These are phyloP conservation scores for Aspergillus campestris DNA, from an alignment of 495 filamentous ascomycete genomes.

Conservation along the genomic window DNA sequence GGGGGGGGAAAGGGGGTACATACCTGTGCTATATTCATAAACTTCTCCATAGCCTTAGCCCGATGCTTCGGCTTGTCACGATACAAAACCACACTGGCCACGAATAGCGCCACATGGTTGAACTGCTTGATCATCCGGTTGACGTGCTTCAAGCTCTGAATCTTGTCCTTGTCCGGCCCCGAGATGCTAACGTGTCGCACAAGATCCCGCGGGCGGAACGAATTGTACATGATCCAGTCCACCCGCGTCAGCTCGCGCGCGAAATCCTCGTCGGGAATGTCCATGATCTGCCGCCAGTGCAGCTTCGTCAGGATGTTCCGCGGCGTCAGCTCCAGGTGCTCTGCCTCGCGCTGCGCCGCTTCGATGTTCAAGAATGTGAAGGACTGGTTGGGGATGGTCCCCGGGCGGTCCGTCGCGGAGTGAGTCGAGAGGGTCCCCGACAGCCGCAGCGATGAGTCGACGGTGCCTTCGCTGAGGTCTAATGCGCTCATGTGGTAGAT, in stretches of 20 bases:
- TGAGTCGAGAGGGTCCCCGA: conserved; percentile 34
- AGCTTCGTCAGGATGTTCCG: conserved; percentile 60
- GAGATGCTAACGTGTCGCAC: conserved; percentile 81
- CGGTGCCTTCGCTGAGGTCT: conserved; percentile 34
- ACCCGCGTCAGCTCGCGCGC: conserved; percentile 89
- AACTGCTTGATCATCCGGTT: conserved; percentile 93
- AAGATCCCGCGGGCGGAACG: conserved; percentile 90
- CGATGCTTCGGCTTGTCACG: conserved; percentile 95
- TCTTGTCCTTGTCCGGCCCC: conserved; percentile 61
- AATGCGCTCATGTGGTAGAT: conserved; percentile 37
- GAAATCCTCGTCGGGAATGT: conserved; percentile 67
- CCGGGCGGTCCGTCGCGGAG: conserved; percentile 33
- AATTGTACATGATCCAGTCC: conserved; percentile 94
- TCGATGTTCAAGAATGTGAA: conserved; percentile 51
- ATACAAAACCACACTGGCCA: conserved; percentile 83
- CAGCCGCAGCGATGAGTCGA: conserved; percentile 30
- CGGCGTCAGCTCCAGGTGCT: conserved; percentile 52
- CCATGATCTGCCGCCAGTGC: conserved; percentile 79
- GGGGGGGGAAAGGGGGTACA: conserved; percentile 5
- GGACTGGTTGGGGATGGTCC: conserved; percentile 34
- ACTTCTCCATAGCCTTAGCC: conserved; percentile 82
- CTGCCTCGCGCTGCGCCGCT: conserved; percentile 64
- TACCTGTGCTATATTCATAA: conserved; percentile 72
- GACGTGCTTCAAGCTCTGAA: conserved; percentile 73
- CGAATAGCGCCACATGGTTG: conserved; percentile 89